Base-by-base conservation (phyloP, 23 red algal genomes). In the Gracilaria gracilis region DNA sequence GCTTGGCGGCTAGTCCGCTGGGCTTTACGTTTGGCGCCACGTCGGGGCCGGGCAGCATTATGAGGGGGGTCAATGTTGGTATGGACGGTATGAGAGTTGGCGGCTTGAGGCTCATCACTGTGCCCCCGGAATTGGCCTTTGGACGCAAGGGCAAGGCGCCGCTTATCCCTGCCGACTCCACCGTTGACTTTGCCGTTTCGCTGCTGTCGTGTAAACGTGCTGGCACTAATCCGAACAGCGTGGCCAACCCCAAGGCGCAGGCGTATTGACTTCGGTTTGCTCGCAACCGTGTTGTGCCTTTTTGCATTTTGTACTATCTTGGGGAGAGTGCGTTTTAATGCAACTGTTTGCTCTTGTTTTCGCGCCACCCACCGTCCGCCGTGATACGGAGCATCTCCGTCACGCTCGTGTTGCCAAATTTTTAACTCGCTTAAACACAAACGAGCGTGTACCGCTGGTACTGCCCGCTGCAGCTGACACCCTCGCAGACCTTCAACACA, bases 61-160 rank as follows among this genome's bases (percentile, higher is more conserved):
- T 96, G 67, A 58, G 55, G 29, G 94, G 94, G 34, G 62, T 96
- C 51, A 92, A 81, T 47, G 24, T 92, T 28, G 95, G 95, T 27
- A 93, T 97, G 89, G 84, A 82, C 36, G 95, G 95, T 14, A 97
- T 97, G 95, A 83, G 83, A 55, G 95, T 97, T n/a, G 95, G 95
- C n/a, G 95, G 95, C 49, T 44, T 90, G 80, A 62, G 95, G 1
- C 70, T 97, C 0, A 94, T 97, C 36, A 91, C 81, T 40, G 73
- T 97, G 29, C 95, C 95, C 4, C 84, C 95, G 6, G 76, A 97
- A 40, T 29, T 94, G 19, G 95, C 95, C 0, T 97, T 62, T 82
- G 95, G 95, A 27, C 15, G 42, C 48, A 83, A 81, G 28, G 95
- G 95, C 14, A 89, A 87, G 36, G 54, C 44, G 14, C 95, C 95